Base-by-base conservation (phyloP, 345 rosid genomes). In the Murraya koenigii region DNA sequence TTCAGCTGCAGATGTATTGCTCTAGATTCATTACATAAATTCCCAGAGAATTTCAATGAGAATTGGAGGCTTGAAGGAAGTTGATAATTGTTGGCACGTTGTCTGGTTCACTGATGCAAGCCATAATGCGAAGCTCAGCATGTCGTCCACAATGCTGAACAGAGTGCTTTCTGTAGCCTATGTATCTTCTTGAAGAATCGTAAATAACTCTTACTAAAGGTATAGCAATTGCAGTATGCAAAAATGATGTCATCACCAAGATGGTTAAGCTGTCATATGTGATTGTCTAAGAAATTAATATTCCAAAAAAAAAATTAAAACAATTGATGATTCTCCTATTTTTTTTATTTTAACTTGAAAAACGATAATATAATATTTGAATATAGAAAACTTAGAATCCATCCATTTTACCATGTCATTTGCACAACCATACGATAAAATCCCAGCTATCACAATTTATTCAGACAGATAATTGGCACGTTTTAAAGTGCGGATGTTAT, bases 51-150 rank as follows among this genome's bases (percentile, higher is more conserved):
- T 78, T 74, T 55, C 30, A 78, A 47, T 58, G 71, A 9, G 89
- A 83, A 77, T 87, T 78, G 30, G 77, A 59, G 55, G 79, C 84
- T 41, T 84, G 84, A 4, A 86, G 79, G 14, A 86, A 20, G 77
- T 70, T 78, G 0, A 88, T 69, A 32, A 84, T 78, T 1, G 88
- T 59, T 4, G 71, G 78, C n/a, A 84, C 84, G 10, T 80, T 61
- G 25, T 83, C 83, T 2, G 81, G 77, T 9, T 86, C 75, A 22
- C 82, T 80, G 79, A 88, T 75, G 65, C 88, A 86, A 28, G 86
- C 70, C 67, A 88, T 80, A 61, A 88, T 66, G 58, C 83, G 78
- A 32, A 88, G 72, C 1, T 84, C 87, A 2, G 80, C 67, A 36
- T 49, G 58, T 11, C 11, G 56, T n/a, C 81, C 35, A 23, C 64